These are phyloP conservation scores for Russula griseocarnosa DNA, from an alignment of 768 basidiomycete species.

Conservation along the genomic window DNA sequence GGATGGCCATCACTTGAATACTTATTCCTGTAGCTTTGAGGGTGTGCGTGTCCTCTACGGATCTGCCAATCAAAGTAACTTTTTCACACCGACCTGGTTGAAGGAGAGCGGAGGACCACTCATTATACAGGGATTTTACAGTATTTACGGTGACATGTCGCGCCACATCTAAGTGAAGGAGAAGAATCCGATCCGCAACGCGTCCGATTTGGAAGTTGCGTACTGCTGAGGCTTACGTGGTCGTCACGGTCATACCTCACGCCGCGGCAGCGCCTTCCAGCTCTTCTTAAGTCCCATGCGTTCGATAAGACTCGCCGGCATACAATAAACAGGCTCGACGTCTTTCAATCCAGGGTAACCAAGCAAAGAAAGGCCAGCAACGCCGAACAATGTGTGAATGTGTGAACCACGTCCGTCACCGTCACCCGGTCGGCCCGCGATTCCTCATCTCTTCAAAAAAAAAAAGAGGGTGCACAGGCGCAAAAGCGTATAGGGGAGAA, in stretches of 20 bases:
- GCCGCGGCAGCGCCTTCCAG: slow-evolving; percentile 55
- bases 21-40: background rate
- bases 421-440: slow-evolving; percentile 89
- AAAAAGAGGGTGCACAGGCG: background rate
- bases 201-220: background rate
- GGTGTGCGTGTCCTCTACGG: background rate
- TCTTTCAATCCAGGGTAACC: slow-evolving; percentile 82
- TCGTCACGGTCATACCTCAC: slow-evolving; percentile 18
- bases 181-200: background rate
- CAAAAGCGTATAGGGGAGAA: background rate
- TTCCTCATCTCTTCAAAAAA: slow-evolving; percentile 96
- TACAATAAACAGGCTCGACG: slow-evolving; percentile 93
- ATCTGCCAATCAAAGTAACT: background rate
- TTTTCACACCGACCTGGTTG: background rate
- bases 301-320: slow-evolving; percentile 79
- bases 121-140: too few relatives aligned
- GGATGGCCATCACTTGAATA: background rate
- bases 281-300: slow-evolving; percentile 61
- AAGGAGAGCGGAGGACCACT: background rate
- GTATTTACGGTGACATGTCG: background rate
- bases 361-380: slow-evolving; percentile 80
- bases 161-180: background rate
- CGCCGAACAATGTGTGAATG: slow-evolving; percentile 93
- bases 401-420: slow-evolving; percentile 96
- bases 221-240: background rate